Conservation (phyloP, 148 eudicot genomes). For the Chenopodium suecicum region DNA sequence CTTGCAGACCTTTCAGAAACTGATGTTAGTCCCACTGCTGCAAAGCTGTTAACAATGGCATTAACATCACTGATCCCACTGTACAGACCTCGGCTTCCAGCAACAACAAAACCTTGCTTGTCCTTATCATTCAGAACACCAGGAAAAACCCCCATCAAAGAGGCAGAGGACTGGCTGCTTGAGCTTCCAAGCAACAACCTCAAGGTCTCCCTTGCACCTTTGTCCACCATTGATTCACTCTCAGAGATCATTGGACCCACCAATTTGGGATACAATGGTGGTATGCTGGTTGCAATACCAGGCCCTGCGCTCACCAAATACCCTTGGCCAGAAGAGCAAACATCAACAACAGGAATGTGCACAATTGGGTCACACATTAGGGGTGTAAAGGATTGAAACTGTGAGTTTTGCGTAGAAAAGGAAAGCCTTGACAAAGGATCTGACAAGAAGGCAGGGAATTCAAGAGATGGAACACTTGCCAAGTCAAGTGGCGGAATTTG, state of each 20-base stretch:
- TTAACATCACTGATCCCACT: conserved; percentile 57
- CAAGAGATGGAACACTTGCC: conserved; percentile 42
- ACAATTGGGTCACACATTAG: conserved; percentile 86
- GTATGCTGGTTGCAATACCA: conserved; percentile 51
- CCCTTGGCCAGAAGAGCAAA: conserved; percentile 89
- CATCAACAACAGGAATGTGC: conserved; percentile 76
- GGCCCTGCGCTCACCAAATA: conserved; percentile 87
- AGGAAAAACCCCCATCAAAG: conserved; percentile 52
- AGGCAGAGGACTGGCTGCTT: conserved; percentile 44
- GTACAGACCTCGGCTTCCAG: conserved; percentile 77
- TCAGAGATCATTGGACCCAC: conserved; percentile 54
- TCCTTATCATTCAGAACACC: conserved; percentile 42
- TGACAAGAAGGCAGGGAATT: conserved; percentile 56
- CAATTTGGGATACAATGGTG: conserved; percentile 52
- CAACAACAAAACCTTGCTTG: conserved; percentile 40
- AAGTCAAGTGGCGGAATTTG: conserved; percentile 42
- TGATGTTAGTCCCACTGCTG: conserved; percentile 47
- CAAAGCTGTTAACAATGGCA: conserved; percentile 48
- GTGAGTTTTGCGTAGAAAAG: conserved; percentile 47
- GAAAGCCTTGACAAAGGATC: conserved; percentile 58
- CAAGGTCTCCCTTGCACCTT: conserved; percentile 80
- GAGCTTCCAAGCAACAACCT: conserved; percentile 69
- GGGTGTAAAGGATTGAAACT: conserved; percentile 72
- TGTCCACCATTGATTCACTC: conserved; percentile 59
- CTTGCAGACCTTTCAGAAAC: conserved; percentile 37